These are phyloP conservation scores for Penicillium bialowiezense DNA, from an alignment of 495 filamentous ascomycete genomes.

Conservation along the genomic window DNA sequence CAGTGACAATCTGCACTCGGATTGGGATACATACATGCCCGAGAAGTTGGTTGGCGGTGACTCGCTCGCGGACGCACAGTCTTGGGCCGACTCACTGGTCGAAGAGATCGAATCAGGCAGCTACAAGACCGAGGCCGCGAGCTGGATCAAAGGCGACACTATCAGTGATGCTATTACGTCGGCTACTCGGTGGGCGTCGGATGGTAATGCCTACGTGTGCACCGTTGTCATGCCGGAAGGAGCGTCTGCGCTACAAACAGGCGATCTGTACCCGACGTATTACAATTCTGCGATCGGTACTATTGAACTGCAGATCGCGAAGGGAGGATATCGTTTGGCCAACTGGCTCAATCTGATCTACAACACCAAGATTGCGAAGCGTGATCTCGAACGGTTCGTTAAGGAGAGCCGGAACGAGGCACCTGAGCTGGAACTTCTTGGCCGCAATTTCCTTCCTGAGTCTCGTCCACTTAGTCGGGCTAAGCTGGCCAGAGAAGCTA, in stretches of 20 bases:
- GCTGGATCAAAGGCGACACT: slow-evolving; percentile 49
- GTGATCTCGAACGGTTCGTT: slow-evolving; percentile 4
- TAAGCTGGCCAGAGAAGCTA: slow-evolving; percentile 23
- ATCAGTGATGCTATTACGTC: slow-evolving; percentile 32
- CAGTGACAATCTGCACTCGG: slow-evolving; percentile 57
- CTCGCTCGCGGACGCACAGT: slow-evolving; percentile 28
- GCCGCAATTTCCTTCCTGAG: slow-evolving; percentile 8
- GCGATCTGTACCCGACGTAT: slow-evolving; percentile 40
- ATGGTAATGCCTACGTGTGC: slow-evolving; percentile 58
- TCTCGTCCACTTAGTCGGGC: slow-evolving; percentile 15
- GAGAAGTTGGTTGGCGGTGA: slow-evolving; percentile 47
- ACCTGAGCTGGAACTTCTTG: slow-evolving; percentile 3
- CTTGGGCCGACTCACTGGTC: slow-evolving; percentile 34
- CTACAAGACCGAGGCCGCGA: slow-evolving; percentile 40
- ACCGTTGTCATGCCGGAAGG: slow-evolving; percentile 43
- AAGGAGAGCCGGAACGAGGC: slow-evolving; percentile 1
- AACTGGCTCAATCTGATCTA: slow-evolving; percentile 28
- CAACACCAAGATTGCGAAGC: slow-evolving; percentile 13
- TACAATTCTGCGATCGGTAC: slow-evolving; percentile 57
- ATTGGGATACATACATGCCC: slow-evolving; percentile 66
- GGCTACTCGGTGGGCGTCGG: slow-evolving; percentile 53
- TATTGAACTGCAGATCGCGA: slow-evolving; percentile 72
- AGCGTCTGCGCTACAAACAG: slow-evolving; percentile 18
- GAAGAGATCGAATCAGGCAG: slow-evolving; percentile 44
- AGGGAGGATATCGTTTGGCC: slow-evolving; percentile 67